phyloP scores from a whole-genome alignment of 441 rosid genomes.

The Jatropha podagrica region DNA sequence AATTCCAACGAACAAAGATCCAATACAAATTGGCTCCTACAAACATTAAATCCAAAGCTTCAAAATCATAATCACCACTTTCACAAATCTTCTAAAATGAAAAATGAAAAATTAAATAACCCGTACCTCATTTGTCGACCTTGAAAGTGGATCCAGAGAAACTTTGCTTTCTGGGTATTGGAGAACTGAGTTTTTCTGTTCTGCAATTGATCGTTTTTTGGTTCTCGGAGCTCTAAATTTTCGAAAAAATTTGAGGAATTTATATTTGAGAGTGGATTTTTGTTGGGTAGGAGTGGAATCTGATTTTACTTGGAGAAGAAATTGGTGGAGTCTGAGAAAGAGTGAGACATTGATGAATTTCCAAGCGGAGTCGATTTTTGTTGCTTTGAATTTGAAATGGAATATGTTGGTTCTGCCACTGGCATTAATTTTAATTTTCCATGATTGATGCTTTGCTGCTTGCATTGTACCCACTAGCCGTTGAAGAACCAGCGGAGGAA shows the following conservation, averaged over 20 bases:
- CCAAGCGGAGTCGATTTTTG: conserved; percentile 19
- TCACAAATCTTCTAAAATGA: no score
- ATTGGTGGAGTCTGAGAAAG: conserved; percentile 29
- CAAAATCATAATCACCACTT: neutral
- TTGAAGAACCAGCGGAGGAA: neutral
- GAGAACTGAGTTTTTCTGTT: neutral
- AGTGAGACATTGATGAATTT: conserved; percentile 31
- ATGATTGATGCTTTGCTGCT: conserved; percentile 26
- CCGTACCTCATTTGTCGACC: conserved; percentile 11
- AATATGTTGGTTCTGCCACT: conserved; percentile 27
- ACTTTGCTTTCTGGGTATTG: conserved; percentile 22
- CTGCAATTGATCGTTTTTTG: conserved; percentile 6
- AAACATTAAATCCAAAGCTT: neutral
- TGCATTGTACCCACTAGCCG: neutral
- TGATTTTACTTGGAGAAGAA: conserved; percentile 28
- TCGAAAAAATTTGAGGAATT: conserved; percentile 17
- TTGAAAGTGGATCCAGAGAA: neutral
- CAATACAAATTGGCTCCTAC: conserved; percentile 15
- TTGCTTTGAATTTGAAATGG: conserved; percentile 34
- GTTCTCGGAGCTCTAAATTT: conserved; percentile 12
- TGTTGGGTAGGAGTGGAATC: conserved; percentile 16
- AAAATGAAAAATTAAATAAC: neutral
- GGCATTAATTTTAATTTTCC: conserved; percentile 37
- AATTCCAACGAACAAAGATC: conserved; percentile 21
- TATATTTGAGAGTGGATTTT: conserved; percentile 21